Base-by-base conservation (phyloP, 345 rosid genomes). In the Citrus mangshanensis region DNA sequence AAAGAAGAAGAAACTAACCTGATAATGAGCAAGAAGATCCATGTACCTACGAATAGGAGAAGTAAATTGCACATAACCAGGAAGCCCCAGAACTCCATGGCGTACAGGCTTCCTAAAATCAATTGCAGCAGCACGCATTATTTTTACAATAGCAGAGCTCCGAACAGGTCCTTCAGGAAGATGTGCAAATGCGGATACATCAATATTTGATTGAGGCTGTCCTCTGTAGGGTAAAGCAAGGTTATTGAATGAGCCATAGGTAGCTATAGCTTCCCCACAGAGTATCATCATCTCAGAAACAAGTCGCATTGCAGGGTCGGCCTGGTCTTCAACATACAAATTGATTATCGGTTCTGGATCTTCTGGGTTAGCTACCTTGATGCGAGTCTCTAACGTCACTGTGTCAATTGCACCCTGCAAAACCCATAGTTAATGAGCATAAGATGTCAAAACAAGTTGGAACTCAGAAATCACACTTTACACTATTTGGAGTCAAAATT, bases 241-340 rank as follows among this genome's bases (percentile, higher is more conserved):
- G 80, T 90, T 91, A 78, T 92, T 89, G 81, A 67, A 77, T 59
- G 89, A 91, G 60, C 99, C 97, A 81, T 85, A 95, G 55, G 94
- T 87, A 61, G 99, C 99, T 78, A 95, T 75, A 79, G 80, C 95
- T 82, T 95, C 99, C 68, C 99, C 99, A 81, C 99, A 95, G 64
- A 95, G 98, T 81, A 95, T 86, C 98, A 95, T 95, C 97, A 95
- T 91, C 89, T 95, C 99, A 81, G 93, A 89, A 62, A 95, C 98
- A 75, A 95, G 94, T 82, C 94, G 89, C 99, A 93, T 90, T 51
- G 98, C 98, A 70, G 86, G 94, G 30, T 92, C 95, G 67, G 98
- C 91, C 83, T 93, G 99, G 81, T 93, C 86, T 87, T 95, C 99
- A 72, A 95, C 94, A 66, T 91, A 95, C 32, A 95, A 88, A 77